Evolutionary conservation across 139 green algal species (phyloP), one percentile per base, ranked within the genome.

Genomic region (Mychonastes homosphaera): DNA sequence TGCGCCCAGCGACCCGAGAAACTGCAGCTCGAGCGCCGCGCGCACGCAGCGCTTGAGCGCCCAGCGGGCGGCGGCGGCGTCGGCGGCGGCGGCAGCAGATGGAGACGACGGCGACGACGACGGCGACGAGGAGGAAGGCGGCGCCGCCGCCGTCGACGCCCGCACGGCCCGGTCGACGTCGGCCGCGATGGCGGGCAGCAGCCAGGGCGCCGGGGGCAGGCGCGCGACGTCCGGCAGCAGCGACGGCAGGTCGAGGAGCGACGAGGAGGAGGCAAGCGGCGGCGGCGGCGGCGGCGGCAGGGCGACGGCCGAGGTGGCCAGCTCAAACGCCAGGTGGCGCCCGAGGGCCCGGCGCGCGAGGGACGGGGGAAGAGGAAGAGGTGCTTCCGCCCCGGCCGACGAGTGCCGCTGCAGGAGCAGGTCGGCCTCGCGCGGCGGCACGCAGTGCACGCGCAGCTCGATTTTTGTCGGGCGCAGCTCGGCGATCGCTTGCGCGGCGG

Each of bases 41-140:
- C 56, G 30, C 30, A 63, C 23, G 12, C 53, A 32, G 10, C 56
- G 43, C 21, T 63, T 63, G 30, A 63, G 44, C 30, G n/a, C 23
- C 56, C 47, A 54, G 2, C 47, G 6, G 24, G 47, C 47, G 15
- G 28, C 27, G 12, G 24, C 28, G 16, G 28, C 47, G 33, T 26
- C 47, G 35, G 34, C 46, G 23, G 23, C 46, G 24, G 54, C 26
- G 6, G 26, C 54, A 41, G 21, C 33, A 5, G 46, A 38, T 50
- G 54, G 39, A 52, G 0, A 36, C 15, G 32, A 23, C 19, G 16
- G 12, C 15, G 32, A 23, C 19, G 16, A 27, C 8, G 13, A 29
- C 19, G 18, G 3, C 21, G 18, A 24, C 10, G 7, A 33, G 44
- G 6, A 3, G 4, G 23, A n/a, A 47, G 4, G 4, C 4, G 19